These are phyloP conservation scores for Russula griseocarnosa DNA, from an alignment of 768 basidiomycete species.

Conservation along the genomic window DNA sequence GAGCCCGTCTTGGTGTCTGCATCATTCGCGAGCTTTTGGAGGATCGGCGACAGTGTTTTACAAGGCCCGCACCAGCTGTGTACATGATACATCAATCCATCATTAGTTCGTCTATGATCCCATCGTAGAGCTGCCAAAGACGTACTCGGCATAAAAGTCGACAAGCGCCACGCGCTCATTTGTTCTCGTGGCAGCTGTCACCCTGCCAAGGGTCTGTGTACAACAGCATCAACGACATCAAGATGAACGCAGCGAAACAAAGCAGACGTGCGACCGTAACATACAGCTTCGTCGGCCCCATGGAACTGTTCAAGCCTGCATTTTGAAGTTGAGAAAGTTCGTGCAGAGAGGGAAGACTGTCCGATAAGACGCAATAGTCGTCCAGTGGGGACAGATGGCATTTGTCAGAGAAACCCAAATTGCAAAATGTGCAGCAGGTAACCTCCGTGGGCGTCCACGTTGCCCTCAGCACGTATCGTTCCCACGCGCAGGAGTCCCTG, in stretches of 20 bases:
- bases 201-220: constrained; percentile 37
- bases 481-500: not conserved
- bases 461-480: not conserved
- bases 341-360: not conserved
- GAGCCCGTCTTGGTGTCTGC: constrained; percentile 44
- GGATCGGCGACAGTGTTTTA: constrained; percentile 63
- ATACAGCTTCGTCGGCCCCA: constrained; percentile 46
- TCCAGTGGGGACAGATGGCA: not conserved
- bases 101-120: not conserved
- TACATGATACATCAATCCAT: not conserved
- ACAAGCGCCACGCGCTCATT: constrained; percentile 59
- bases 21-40: constrained; percentile 55
- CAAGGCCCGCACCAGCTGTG: constrained; percentile 83
- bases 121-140: not conserved
- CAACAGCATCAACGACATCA: constrained; percentile 2
- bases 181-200: constrained; percentile 34
- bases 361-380: not conserved
- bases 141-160: constrained; percentile 79
- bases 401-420: not conserved
- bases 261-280: not conserved
- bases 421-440: not conserved
- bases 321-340: constrained; percentile 43
- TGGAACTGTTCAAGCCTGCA: constrained; percentile 42
- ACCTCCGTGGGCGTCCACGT: not conserved
- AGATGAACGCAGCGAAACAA: not conserved